These are phyloP conservation scores for Hyparrhenia diplandra DNA, from an alignment of 176 grass and related monocot species.

Conservation along the genomic window DNA sequence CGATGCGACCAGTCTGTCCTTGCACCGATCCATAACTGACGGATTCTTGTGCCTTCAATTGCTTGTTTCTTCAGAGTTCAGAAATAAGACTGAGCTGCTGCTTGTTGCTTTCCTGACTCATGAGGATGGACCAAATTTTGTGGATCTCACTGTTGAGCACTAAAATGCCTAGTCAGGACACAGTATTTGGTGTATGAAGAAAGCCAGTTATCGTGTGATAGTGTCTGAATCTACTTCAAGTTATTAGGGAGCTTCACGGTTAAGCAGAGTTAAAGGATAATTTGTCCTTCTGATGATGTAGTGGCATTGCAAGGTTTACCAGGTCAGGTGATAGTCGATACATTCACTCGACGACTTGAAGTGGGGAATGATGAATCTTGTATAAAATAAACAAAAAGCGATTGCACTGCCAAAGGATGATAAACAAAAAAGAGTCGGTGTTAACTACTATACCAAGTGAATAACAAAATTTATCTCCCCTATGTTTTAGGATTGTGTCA, in stretches of 20 bases:
- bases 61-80: constrained; percentile 6
- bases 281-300: constrained; percentile 1
- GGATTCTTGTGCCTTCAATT: constrained; percentile 17
- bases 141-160: neutral
- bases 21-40: neutral
- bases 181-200: constrained; percentile 17
- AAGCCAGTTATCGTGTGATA: neutral
- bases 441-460: neutral
- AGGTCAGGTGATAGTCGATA: neutral
- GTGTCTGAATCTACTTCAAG: neutral
- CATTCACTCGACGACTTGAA: neutral
- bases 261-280: neutral
- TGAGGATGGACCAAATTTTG: neutral
- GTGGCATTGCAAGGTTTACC: neutral
- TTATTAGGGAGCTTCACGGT: neutral
- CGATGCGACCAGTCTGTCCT: neutral
- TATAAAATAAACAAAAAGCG: neutral
- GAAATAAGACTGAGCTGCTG: neutral
- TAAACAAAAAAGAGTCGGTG: neutral
- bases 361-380: neutral
- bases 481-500: neutral
- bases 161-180: neutral
- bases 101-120: constrained; percentile 20
- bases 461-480: neutral
- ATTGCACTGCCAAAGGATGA: neutral